Conservation (phyloP, 2,329 filamentous ascomycete genomes). For the Incumbomyces lentus region DNA sequence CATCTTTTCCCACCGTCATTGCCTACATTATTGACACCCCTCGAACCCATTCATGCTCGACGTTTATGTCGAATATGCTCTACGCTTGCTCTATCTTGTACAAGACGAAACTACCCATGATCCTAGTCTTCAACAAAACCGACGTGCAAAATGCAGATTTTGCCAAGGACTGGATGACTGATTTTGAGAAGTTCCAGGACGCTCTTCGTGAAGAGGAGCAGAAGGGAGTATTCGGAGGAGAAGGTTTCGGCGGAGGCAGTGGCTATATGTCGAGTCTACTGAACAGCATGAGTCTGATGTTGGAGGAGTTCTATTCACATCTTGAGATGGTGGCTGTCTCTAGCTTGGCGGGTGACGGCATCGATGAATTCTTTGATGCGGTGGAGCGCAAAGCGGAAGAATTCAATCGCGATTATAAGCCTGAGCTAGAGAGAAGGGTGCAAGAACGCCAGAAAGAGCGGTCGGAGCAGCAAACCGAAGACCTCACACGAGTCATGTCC, state of each 20-base stretch:
- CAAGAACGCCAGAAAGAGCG: slow-evolving; percentile 68
- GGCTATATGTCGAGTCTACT: slow-evolving; percentile 94
- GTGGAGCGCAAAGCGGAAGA: slow-evolving; percentile 79
- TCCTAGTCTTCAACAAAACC: slow-evolving; percentile 97
- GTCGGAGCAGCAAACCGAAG: slow-evolving; percentile 60
- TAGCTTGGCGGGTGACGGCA: slow-evolving; percentile 80
- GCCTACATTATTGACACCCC: slow-evolving; percentile 97
- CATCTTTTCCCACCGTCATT: slow-evolving; percentile 90
- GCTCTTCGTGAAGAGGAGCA: slow-evolving; percentile 74
- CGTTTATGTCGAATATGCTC: slow-evolving; percentile 99
- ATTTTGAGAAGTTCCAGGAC: slow-evolving; percentile 90
- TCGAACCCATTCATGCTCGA: slow-evolving; percentile 80
- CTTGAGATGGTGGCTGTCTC: slow-evolving; percentile 88
- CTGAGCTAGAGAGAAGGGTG: slow-evolving; percentile 72
- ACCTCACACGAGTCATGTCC: slow-evolving; percentile 87
- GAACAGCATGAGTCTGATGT: slow-evolving; percentile 94
- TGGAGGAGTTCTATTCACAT: slow-evolving; percentile 96
- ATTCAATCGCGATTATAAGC: slow-evolving; percentile 82
- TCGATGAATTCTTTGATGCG: slow-evolving; percentile 87
- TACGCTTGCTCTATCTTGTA: slow-evolving; percentile 98
- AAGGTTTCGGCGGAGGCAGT: slow-evolving; percentile 65
- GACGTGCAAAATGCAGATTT: slow-evolving; percentile 86
- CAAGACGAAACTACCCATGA: slow-evolving; percentile 98
- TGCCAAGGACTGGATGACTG: slow-evolving; percentile 98
- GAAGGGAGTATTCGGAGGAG: slow-evolving; percentile 61